phyloP scores from a whole-genome alignment of 2,329 filamentous ascomycete species.

The Fusarium poae region DNA sequence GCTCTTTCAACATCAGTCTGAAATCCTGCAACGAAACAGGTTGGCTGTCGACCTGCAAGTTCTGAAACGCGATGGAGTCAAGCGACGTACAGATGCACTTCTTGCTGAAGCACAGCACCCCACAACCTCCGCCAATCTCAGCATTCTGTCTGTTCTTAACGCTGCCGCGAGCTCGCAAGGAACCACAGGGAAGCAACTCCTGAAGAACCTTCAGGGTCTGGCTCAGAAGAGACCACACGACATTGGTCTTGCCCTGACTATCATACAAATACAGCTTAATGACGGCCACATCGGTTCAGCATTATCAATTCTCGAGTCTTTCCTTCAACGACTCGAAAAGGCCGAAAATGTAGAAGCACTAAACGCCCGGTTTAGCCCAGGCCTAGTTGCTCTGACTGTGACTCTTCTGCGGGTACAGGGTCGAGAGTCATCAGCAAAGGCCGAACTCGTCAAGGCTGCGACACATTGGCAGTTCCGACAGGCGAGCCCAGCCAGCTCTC shows the following conservation, averaged over 20 bases:
- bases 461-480: slow-evolving; percentile 80
- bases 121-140: slow-evolving; percentile 52
- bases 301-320: slow-evolving; percentile 79
- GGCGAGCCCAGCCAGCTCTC: slow-evolving; percentile 63
- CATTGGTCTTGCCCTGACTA: slow-evolving; percentile 82
- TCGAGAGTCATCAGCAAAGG: slow-evolving; percentile 77
- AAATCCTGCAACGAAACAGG: slow-evolving; percentile 69
- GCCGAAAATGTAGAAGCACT: slow-evolving; percentile 68
- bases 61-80: slow-evolving; percentile 75
- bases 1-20: slow-evolving; percentile 77
- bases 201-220: slow-evolving; percentile 77
- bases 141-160: slow-evolving; percentile 64
- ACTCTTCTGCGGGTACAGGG: slow-evolving; percentile 83
- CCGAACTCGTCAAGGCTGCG: slow-evolving; percentile 82
- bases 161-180: slow-evolving; percentile 80
- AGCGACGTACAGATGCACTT: slow-evolving; percentile 60
- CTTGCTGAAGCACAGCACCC: slow-evolving; percentile 51
- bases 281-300: slow-evolving; percentile 80
- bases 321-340: slow-evolving; percentile 78
- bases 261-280: slow-evolving; percentile 83
- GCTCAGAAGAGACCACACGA: slow-evolving; percentile 82
- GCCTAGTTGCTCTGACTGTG: slow-evolving; percentile 83
- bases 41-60: slow-evolving; percentile 74
- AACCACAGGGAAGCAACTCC: slow-evolving; percentile 72
- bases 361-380: slow-evolving; percentile 84